phyloP scores from a whole-genome alignment of 2,329 filamentous ascomycete genomes.

The Fusarium aywerte region DNA sequence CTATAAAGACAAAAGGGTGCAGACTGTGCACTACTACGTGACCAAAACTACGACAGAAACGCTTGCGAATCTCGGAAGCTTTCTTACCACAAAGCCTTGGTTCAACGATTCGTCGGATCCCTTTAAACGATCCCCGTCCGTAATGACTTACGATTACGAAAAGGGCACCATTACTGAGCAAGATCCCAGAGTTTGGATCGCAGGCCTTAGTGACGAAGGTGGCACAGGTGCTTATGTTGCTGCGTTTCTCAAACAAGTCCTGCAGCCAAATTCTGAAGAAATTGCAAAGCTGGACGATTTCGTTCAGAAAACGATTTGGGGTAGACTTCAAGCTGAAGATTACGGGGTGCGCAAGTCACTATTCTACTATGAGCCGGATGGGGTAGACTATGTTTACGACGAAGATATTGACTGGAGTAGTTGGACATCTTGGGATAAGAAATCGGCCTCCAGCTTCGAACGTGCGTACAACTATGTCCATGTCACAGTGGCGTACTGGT shows the following conservation, averaged over 20 bases:
- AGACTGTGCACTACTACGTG: constrained; percentile 67
- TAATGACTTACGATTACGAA: constrained; percentile 68
- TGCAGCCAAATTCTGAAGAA: constrained; percentile 61
- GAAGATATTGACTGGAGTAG: constrained; percentile 58
- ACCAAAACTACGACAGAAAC: constrained; percentile 59
- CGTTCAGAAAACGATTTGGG: constrained; percentile 61
- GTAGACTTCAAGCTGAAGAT: constrained; percentile 58
- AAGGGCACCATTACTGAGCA: constrained; percentile 56
- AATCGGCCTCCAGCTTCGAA: constrained; percentile 57
- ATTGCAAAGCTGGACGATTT: constrained; percentile 65
- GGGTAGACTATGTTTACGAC: constrained; percentile 58
- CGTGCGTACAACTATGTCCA: constrained; percentile 71
- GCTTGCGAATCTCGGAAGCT: constrained; percentile 60
- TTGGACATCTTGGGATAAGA: constrained; percentile 64
- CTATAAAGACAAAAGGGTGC: constrained; percentile 60
- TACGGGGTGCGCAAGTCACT: constrained; percentile 65
- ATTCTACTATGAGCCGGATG: constrained; percentile 65
- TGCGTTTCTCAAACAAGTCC: constrained; percentile 64
- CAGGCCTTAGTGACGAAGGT: constrained; percentile 69
- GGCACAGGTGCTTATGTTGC: constrained; percentile 67
- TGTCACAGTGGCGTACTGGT: constrained; percentile 66
- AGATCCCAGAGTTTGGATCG: constrained; percentile 65
- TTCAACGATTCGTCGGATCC: constrained; percentile 63
- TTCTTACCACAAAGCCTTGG: constrained; percentile 65
- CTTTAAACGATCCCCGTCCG: constrained; percentile 64